A percentile compares a stretch with the other conserved stretches of the same genome.
Conservation (phyloP, 768 basidiomycete genomes). For the Cystobasidium ongulense region DNA sequence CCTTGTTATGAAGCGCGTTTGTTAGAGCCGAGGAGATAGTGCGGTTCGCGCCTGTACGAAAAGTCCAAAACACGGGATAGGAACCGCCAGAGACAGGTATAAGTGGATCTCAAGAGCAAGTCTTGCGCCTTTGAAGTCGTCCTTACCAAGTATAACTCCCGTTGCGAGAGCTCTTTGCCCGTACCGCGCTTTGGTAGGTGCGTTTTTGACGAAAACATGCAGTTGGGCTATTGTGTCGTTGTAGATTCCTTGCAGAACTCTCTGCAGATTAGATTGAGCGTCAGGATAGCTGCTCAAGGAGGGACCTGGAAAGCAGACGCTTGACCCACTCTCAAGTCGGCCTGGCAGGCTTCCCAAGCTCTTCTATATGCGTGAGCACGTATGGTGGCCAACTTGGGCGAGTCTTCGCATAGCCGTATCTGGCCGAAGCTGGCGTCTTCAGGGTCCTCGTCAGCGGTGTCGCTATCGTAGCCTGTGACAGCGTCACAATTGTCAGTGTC, state of each 20-base stretch:
- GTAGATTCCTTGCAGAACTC: neutral
- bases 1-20: neutral
- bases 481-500: neutral
- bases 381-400: neutral
- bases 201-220: neutral
- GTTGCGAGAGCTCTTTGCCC: neutral
- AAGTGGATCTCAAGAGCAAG: too few relatives aligned
- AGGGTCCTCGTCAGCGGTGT: neutral
- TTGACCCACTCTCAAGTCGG: neutral
- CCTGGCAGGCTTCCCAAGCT: constrained; percentile 6
- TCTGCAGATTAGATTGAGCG: neutral
- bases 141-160: neutral
- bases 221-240: neutral
- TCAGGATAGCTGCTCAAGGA: neutral
- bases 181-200: neutral
- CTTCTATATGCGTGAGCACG: constrained; percentile 6
- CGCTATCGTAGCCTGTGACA: neutral
- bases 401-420: neutral
- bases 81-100: too few relatives aligned
- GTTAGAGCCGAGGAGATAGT: neutral
- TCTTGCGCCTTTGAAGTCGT: neutral
- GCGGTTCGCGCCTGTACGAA: neutral
- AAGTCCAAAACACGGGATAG: too few relatives aligned
- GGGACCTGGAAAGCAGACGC: neutral
- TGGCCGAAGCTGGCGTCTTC: neutral